Base-by-base conservation (phyloP, 805 yeast genomes). In the Spathaspora girioi region DNA sequence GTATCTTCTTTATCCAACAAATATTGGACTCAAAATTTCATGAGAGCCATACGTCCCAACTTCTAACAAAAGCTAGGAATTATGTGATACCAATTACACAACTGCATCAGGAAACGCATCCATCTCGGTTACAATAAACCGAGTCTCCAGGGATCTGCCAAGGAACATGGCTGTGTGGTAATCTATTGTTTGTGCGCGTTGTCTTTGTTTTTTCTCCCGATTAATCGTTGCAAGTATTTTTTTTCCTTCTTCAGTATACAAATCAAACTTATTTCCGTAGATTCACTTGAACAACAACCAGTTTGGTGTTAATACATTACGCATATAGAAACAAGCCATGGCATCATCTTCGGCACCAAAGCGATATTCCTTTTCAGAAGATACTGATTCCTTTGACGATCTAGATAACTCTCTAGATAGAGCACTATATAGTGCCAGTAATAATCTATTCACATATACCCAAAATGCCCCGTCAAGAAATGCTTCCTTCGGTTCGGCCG, bases 351-450 rank as follows among this genome's bases (percentile, higher is more conserved):
- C 53, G 32, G 14, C 9, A 10, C 40, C 15, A 27, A 47, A 45
- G 45, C 49, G 43, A 38, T 53, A 47, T 46, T 49, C 50, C 15
- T 44, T 49, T 23, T n/a, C 38, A 9, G 17, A 17, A n/a, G 45
- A 42, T 42, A 26, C 26, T 19, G 65, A 62, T 29, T 71, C 82
- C 11, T 76, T 84, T 59, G 90, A 86, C 57, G 78, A 80, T 56
- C 80, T 86, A 61, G 90, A 86, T 61, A 76, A 74, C 55, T 82
- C 87, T 10, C 70, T 84, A 52, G 87, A 84, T 59, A 81, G 81
- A 46, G 93, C 90, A 1, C 69, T 86, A 56, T 81, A 81, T 53
- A 70, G 66, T 60, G 73, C 72, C 56, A 59, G 82, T 68, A 64
- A 75, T 73, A 56, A 75, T 68, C 59, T 68, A 38, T 65, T 62